Base-by-base conservation (phyloP, 306 rosid species). In the Corylus heterophylla region DNA sequence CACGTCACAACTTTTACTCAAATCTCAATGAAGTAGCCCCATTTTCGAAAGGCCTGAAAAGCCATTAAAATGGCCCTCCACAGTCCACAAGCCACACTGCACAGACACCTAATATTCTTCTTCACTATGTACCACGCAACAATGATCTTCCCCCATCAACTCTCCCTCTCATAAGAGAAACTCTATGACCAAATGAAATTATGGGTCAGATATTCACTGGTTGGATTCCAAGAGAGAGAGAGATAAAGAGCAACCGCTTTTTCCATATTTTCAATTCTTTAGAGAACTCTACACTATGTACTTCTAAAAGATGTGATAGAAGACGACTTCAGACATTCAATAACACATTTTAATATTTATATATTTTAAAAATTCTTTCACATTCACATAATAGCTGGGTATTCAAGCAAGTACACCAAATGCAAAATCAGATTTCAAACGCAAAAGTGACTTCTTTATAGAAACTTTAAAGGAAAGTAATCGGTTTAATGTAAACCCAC, bases 401-500 rank as follows among this genome's bases (percentile, higher is more conserved):
- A 17, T 67, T 39, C 72, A 67, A 67, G 50, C 29, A 67, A 67
- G 49, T 67, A 67, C n/a, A 18, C 18, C 29, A 67, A 67, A 67
- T 64, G 70, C 22, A 31, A 64, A 64, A 31, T 37, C 50, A 3
- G 14, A 18, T 67, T 67, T 67, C 72, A 42, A 7, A 67, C 3
- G 1, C 12, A 35, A 35, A 55, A 64, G 70, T 14, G 25, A 64
- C 70, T 37, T 64, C 22, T 64, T 64, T 64, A 64, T 37, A 64
- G 70, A 64, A 64, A 35, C 1, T 17, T 67, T 37, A 42, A 67
- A 67, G 8, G 51, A 51, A 22, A 42, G 22, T 48, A 20, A 49
- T 22, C 27, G 18, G 25, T 72, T 37, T 71, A n/a, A 77, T 67
- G 76, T 78, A 79, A 63, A 84, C 98, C 51, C 76, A 95, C 98